Evolutionary conservation across 768 basidiomycete species (phyloP).

Genomic region (Suillus hirtellus): DNA sequence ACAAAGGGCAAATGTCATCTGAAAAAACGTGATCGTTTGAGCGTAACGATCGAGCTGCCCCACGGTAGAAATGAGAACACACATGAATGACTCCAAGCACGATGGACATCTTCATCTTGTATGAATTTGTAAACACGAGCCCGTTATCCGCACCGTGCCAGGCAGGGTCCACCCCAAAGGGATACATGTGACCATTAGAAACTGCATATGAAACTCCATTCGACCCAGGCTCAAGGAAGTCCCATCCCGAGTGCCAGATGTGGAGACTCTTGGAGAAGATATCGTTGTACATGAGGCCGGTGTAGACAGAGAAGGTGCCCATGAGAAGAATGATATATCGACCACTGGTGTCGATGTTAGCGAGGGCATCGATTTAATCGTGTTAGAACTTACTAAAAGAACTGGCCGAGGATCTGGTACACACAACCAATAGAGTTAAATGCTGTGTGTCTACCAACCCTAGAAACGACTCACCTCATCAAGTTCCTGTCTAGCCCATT

Average conservation of each 20-base stretch:
- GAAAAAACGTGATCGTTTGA: slow-evolving; percentile 19
- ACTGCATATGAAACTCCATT: slow-evolving; percentile 48
- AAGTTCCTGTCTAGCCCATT: slow-evolving; percentile 68
- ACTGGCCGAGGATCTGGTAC: slow-evolving; percentile 74
- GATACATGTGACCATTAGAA: slow-evolving; percentile 73
- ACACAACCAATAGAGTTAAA: slow-evolving; percentile 6
- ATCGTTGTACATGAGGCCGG: slow-evolving; percentile 98
- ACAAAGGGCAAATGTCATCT: slow-evolving; percentile 99
- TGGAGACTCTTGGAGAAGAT: slow-evolving; percentile 93
- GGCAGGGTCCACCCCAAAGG: slow-evolving; percentile 90
- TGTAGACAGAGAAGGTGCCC: slow-evolving; percentile 97
- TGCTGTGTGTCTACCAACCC: neutral
- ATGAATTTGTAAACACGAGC: slow-evolving; percentile 94
- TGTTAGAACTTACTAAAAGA: slow-evolving; percentile 78
- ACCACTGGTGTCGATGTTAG: slow-evolving; percentile 56
- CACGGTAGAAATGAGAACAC: slow-evolving; percentile 31
- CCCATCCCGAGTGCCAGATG: slow-evolving; percentile 88
- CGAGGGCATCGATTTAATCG: slow-evolving; percentile 13
- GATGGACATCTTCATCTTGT: slow-evolving; percentile 99
- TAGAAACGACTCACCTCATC: slow-evolving; percentile 58
- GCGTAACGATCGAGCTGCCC: neutral
- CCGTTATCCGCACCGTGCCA: slow-evolving; percentile 95
- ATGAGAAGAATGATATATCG: slow-evolving; percentile 98
- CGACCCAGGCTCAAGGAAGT: slow-evolving; percentile 58
- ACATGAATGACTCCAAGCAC: slow-evolving; percentile 96